A percentile compares a stretch with the other conserved stretches of the same genome.
Conservation (phyloP, 805 yeast species). For the Kluyveromyces nonfermentans region DNA sequence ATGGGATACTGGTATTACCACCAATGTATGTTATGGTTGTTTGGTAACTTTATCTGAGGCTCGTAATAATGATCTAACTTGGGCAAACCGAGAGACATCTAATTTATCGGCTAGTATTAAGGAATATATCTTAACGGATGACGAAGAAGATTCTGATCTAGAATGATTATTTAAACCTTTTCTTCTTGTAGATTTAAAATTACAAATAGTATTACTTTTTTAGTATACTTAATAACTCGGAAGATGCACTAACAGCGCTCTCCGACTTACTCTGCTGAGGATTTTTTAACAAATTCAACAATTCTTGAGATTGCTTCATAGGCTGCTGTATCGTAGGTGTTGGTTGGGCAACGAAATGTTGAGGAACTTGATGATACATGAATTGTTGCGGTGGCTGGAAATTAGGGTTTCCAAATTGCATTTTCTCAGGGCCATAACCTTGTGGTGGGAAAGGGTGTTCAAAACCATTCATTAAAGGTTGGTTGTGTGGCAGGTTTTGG, state of each 20-base stretch:
- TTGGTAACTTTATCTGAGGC: constrained; percentile 48
- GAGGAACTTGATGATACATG: background rate
- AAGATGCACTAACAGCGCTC: constrained; percentile 10
- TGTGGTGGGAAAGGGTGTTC: background rate
- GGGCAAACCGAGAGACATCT: constrained; percentile 28
- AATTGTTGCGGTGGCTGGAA: background rate
- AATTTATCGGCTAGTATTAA: constrained; percentile 34
- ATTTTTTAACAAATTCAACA: constrained; percentile 15
- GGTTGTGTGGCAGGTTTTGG: background rate
- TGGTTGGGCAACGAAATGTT: background rate
- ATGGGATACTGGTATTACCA: constrained; percentile 13
- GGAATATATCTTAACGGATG: constrained; percentile 41
- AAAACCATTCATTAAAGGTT: background rate
- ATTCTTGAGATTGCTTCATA: constrained; percentile 11
- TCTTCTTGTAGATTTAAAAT: background rate
- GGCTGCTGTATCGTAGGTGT: background rate
- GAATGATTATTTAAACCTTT: background rate
- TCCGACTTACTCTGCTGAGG: constrained; percentile 5
- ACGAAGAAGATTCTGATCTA: constrained; percentile 13
- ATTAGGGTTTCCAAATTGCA: background rate
- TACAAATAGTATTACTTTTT: constrained; percentile 9
- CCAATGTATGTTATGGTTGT: constrained; percentile 67
- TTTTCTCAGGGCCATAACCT: background rate
- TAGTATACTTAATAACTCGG: constrained; percentile 19
- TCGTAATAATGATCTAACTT: constrained; percentile 29